Evolutionary conservation across 2,329 filamentous ascomycete genomes (phyloP).

Genomic region (Colletotrichum sp.): DNA sequence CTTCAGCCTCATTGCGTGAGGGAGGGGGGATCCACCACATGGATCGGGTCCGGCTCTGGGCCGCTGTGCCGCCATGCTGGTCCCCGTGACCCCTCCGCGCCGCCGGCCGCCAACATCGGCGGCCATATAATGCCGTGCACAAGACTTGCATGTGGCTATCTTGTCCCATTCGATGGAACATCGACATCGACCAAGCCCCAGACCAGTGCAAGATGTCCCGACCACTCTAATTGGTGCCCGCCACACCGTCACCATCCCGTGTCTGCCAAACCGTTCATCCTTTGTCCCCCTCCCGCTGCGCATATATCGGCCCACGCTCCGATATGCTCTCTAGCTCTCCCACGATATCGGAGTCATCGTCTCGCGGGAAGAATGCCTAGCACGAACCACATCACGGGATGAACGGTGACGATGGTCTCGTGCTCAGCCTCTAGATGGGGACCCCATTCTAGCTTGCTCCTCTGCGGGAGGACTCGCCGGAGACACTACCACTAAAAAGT

Average conservation of each 20-base stretch:
- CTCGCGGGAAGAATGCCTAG: background rate
- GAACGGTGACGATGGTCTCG: background rate
- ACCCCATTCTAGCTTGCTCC: background rate
- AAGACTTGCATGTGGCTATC: constrained; percentile 1
- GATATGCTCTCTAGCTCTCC: background rate
- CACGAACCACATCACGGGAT: background rate
- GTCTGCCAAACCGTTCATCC: background rate
- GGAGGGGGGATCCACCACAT: background rate
- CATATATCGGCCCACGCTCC: background rate
- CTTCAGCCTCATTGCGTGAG: background rate
- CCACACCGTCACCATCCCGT: background rate
- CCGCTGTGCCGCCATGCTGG: background rate
- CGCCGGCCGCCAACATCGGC: background rate
- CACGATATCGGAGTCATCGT: background rate
- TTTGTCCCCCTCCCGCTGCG: background rate
- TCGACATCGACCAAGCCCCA: background rate
- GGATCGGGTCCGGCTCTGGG: background rate
- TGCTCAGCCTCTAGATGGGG: background rate
- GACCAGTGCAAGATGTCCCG: background rate
- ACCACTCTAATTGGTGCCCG: constrained; percentile 2
- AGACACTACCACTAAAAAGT: background rate
- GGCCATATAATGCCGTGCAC: background rate
- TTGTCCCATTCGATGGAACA: background rate
- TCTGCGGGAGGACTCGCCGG: background rate
- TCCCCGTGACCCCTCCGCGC: constrained; percentile 8